A percentile compares a stretch with the other conserved stretches of the same genome.
Conservation (phyloP, 805 yeast genomes). For the Danielozyma ontarioensis region DNA sequence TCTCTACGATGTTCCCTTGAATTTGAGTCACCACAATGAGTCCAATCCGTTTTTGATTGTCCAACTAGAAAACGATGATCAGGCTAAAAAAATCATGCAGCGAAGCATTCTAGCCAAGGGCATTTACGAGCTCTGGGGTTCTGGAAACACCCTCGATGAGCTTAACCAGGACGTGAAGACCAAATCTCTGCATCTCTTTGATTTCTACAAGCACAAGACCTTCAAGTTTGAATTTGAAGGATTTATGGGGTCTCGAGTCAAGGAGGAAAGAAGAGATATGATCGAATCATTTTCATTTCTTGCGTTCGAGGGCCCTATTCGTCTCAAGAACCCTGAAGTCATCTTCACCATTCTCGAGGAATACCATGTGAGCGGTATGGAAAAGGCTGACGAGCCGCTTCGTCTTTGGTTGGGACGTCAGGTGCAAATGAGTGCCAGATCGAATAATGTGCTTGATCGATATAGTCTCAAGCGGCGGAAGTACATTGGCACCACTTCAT, state of each 20-base stretch:
- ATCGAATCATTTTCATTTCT: conserved; percentile 72
- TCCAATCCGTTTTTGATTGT: conserved; percentile 68
- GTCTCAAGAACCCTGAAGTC: conserved; percentile 71
- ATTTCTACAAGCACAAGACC: conserved; percentile 37
- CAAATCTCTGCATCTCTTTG: conserved; percentile 28
- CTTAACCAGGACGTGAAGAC: conserved; percentile 49
- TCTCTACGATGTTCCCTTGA: conserved; percentile 49
- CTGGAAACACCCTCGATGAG: conserved; percentile 49
- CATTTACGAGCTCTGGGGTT: conserved; percentile 83
- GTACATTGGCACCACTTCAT: conserved; percentile 93
- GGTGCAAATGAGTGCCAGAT: conserved; percentile 58
- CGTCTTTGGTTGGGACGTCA: conserved; percentile 72
- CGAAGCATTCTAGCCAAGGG: conserved; percentile 70
- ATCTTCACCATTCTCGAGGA: conserved; percentile 71
- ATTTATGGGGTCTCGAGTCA: conserved; percentile 61
- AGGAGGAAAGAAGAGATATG: conserved; percentile 46
- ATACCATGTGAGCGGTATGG: conserved; percentile 47
- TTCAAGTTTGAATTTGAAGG: conserved; percentile 84
- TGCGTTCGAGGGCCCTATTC: conserved; percentile 70
- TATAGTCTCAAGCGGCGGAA: conserved; percentile 79
- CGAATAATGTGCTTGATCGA: conserved; percentile 60
- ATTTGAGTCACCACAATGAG: conserved; percentile 54
- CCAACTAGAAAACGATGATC: conserved; percentile 57
- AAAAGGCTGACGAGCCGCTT: conserved; percentile 45
- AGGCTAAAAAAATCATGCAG: conserved; percentile 58